Evolutionary conservation across 2,329 filamentous ascomycete genomes (phyloP).

Genomic region (Eurotiales sp.): DNA sequence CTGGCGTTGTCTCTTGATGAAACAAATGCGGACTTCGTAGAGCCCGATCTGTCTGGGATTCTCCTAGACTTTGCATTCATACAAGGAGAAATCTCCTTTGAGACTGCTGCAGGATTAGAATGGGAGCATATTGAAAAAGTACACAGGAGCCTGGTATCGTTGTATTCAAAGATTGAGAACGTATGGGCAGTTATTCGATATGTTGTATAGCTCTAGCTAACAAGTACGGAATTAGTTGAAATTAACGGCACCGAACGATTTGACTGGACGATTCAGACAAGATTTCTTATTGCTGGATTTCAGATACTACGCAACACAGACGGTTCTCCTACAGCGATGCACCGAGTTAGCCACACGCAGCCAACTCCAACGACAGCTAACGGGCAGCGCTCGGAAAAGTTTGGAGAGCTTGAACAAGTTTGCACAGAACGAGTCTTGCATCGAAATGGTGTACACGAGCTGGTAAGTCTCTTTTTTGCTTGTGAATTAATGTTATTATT

Average conservation of each 20-base stretch:
- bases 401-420: background rate
- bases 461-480: background rate
- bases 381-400: conserved; percentile 3
- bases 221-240: background rate
- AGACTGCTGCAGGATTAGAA: background rate
- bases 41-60: background rate
- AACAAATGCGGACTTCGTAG: background rate
- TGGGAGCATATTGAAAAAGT: background rate
- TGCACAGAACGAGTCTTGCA: background rate
- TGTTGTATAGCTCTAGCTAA: background rate
- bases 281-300: conserved; percentile 1
- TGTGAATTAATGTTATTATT: too few species aligned
- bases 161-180: background rate
- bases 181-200: background rate
- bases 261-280: background rate
- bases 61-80: conserved; percentile 1
- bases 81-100: background rate
- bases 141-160: background rate
- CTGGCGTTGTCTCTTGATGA: background rate
- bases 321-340: background rate
- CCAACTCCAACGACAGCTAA: background rate
- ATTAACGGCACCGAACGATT: background rate
- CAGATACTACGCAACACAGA: background rate
- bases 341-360: conserved; percentile 1
- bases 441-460: background rate